phyloP scores from a whole-genome alignment of 352 stramenopile genomes.

The Phytophthora lateralis region DNA sequence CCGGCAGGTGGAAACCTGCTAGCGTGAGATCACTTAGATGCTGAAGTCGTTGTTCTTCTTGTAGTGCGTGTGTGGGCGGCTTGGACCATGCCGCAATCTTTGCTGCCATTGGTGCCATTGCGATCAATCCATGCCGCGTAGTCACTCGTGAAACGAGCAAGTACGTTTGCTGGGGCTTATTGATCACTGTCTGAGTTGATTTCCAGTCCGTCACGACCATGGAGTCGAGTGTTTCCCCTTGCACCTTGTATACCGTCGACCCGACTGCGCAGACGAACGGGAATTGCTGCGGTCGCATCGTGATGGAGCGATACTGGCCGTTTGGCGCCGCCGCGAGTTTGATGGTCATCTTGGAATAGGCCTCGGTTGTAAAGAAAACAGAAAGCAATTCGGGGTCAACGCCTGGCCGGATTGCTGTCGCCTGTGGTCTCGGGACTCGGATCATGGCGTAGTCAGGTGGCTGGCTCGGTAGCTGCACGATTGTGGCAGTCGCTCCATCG shows the following conservation, averaged over 20 bases:
- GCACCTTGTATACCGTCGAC: slow-evolving; percentile 27
- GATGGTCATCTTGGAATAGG: slow-evolving; percentile 6
- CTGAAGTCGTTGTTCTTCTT: not conserved
- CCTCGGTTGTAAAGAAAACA: slow-evolving; percentile 7
- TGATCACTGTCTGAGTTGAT: not conserved
- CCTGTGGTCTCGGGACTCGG: not conserved
- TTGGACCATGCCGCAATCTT: not conserved
- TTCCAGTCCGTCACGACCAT: slow-evolving; percentile 15
- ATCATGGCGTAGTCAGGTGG: not conserved
- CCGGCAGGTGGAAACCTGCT: not conserved
- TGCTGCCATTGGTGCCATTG: not conserved
- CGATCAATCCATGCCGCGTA: not conserved
- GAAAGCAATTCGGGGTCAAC: slow-evolving; percentile 2
- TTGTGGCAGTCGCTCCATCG: not conserved
- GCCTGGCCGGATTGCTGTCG: not conserved
- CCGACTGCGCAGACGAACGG: slow-evolving; percentile 16
- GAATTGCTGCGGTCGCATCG: slow-evolving; percentile 11
- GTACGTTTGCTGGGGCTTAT: not conserved
- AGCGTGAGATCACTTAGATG: not conserved
- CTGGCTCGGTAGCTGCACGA: slow-evolving; percentile 1
- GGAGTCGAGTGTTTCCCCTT: slow-evolving; percentile 24
- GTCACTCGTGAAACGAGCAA: not conserved
- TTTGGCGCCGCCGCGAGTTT: slow-evolving; percentile 1
- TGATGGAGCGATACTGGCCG: slow-evolving; percentile 2
- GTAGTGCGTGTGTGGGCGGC: not conserved